Evolutionary conservation across 805 yeast genomes (phyloP).

Genomic region (Lipomyces lipofer): DNA sequence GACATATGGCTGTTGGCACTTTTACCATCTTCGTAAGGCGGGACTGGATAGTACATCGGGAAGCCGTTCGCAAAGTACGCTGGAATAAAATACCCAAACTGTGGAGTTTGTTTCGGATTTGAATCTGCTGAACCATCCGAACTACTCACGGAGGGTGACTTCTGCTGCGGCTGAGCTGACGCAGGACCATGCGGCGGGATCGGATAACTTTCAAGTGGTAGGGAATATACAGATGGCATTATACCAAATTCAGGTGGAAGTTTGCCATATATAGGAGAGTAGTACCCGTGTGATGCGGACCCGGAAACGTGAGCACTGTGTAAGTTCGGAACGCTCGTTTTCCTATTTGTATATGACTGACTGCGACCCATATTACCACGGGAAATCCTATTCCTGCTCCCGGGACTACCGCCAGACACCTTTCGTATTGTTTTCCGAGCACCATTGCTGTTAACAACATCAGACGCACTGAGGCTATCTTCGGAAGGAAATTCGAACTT

Average conservation of each 20-base stretch:
- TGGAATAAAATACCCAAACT: conserved; percentile 1
- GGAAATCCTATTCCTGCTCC: not conserved
- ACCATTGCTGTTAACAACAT: not conserved
- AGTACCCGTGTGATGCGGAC: no score
- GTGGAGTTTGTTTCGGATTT: not conserved
- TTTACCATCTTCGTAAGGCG: not conserved
- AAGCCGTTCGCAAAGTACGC: not conserved
- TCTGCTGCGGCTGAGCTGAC: not conserved
- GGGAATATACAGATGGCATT: conserved; percentile 4
- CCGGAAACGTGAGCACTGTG: no score
- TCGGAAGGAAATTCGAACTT: conserved; percentile 24
- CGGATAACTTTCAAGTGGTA: conserved; percentile 3
- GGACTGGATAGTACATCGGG: not conserved
- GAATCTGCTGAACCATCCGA: no score
- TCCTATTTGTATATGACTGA: no score
- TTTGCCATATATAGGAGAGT: no score
- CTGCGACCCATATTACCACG: conserved; percentile 13
- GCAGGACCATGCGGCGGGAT: not conserved
- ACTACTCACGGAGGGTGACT: no score
- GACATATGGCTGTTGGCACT: not conserved
- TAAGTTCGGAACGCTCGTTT: no score
- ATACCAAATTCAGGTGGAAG: conserved; percentile 13
- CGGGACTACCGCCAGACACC: conserved; percentile 5
- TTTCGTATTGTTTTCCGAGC: conserved; percentile 1
- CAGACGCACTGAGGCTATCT: conserved; percentile 5